Percentiles rank a stretch among this genome's conserved stretches.
phyloP scores from a whole-genome alignment of 768 basidiomycete genomes.

The Panaeolus papilionaceus region DNA sequence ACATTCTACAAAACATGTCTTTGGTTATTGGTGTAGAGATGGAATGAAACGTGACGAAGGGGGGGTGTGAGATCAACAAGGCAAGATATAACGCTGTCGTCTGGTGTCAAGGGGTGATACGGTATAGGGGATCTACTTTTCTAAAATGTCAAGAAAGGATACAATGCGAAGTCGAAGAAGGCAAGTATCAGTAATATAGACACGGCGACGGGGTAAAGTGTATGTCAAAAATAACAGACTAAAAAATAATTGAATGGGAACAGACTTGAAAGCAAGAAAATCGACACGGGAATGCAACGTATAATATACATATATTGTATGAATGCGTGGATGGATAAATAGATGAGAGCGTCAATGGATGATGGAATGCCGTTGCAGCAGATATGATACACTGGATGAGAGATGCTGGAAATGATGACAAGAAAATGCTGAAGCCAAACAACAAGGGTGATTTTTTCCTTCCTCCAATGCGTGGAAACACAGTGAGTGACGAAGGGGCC shows the following conservation, averaged over 20 bases:
- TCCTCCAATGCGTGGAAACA: neutral
- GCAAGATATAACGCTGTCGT: neutral
- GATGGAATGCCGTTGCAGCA: constrained; percentile 9
- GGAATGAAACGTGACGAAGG: neutral
- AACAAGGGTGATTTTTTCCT: constrained; percentile 1
- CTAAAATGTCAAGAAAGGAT: constrained; percentile 10
- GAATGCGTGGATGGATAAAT: constrained; percentile 14
- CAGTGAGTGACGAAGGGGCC: neutral
- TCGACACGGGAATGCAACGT: constrained; percentile 10
- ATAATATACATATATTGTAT: constrained; percentile 14
- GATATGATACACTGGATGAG: constrained; percentile 13
- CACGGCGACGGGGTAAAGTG: neutral
- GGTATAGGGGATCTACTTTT: constrained; percentile 10
- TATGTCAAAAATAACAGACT: neutral
- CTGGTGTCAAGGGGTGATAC: neutral
- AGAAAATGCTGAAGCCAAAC: constrained; percentile 13
- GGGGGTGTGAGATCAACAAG: neutral
- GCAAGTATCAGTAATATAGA: constrained; percentile 9
- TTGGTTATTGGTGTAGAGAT: neutral
- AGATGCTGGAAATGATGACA: constrained; percentile 3
- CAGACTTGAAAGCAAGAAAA: neutral
- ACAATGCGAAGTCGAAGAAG: constrained; percentile 8
- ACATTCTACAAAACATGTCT: neutral
- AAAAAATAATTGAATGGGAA: neutral
- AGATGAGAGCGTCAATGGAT: constrained; percentile 11